phyloP scores from a whole-genome alignment of 306 rosid genomes.

The Prunus dulcis region DNA sequence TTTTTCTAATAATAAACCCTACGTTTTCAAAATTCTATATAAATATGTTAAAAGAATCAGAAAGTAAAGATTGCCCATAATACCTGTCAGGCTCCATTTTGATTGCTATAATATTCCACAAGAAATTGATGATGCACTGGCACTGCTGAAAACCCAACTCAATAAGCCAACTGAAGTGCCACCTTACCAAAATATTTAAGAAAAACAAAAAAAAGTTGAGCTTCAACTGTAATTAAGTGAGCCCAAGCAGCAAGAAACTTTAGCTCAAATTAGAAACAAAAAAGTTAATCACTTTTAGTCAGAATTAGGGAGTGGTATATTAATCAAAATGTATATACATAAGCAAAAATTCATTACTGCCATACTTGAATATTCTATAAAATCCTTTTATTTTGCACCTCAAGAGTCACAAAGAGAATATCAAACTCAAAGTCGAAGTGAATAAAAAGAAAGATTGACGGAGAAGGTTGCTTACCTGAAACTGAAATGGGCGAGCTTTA shows the following conservation, averaged over 20 bases:
- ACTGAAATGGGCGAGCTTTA: background rate
- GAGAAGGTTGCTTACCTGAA: background rate
- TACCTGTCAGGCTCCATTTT: constrained; percentile 49
- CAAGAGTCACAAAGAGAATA: background rate
- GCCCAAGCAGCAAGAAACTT: background rate
- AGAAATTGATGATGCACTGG: background rate
- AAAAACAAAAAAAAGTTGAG: background rate
- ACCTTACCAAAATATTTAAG: background rate
- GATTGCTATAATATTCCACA: background rate
- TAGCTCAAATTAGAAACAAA: background rate
- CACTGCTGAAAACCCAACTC: background rate
- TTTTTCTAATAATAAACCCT: background rate
- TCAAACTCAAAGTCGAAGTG: background rate
- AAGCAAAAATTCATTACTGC: background rate
- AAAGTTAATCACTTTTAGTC: background rate
- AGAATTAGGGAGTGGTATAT: background rate
- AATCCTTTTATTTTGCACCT: background rate
- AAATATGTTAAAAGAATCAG: background rate
- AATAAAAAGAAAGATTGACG: background rate
- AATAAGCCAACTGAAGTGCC: background rate
- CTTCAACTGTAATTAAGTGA: background rate
- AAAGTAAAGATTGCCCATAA: background rate
- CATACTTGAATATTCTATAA: background rate
- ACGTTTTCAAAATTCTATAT: background rate
- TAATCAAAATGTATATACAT: background rate